Evolutionary conservation across 116 monocot genomes (phyloP).

Genomic region (Iris pallida): DNA sequence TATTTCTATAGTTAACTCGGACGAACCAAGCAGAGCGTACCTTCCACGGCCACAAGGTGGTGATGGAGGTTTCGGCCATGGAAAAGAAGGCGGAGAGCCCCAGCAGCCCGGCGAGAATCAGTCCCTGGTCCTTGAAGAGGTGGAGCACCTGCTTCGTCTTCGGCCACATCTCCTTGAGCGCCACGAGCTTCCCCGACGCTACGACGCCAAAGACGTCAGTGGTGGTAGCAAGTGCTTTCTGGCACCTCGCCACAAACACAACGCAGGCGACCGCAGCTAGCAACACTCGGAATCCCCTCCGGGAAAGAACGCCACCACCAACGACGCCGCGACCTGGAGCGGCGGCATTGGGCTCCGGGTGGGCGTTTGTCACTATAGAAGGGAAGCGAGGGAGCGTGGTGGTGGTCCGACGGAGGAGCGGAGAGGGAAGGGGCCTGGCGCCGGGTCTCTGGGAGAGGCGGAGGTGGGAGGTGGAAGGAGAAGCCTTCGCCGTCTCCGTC

Average conservation of each 20-base stretch:
- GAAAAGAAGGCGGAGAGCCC: conserved; percentile 88
- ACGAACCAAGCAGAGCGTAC: conserved; percentile 16
- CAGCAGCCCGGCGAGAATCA: conserved; percentile 55
- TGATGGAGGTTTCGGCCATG: conserved; percentile 82
- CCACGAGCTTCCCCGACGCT: conserved; percentile 1
- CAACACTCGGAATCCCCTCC: no score
- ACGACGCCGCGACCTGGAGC: no score
- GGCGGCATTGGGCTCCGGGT: no score
- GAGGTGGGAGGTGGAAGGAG: no score
- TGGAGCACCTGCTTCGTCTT: conserved; percentile 47
- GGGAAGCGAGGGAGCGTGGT: no score
- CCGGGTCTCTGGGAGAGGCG: no score
- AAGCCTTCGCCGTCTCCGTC: no score
- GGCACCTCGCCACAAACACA: conserved; percentile 27
- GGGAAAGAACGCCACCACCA: no score
- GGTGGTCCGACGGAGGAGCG: no score
- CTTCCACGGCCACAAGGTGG: conserved; percentile 93
- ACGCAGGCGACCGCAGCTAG: conserved; percentile 22
- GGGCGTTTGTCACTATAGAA: no score
- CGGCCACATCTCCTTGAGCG: conserved; percentile 31
- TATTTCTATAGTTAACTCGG: no score
- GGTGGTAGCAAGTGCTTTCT: conserved; percentile 23
- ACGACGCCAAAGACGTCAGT: neutral
- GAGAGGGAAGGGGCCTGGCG: no score
- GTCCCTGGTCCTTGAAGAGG: conserved; percentile 62